Percentiles rank a stretch among this genome's conserved stretches.
These are phyloP conservation scores for Martensiomyces pterosporus DNA, from an alignment of 192 early-diverging fungal species.

Conservation along the genomic window DNA sequence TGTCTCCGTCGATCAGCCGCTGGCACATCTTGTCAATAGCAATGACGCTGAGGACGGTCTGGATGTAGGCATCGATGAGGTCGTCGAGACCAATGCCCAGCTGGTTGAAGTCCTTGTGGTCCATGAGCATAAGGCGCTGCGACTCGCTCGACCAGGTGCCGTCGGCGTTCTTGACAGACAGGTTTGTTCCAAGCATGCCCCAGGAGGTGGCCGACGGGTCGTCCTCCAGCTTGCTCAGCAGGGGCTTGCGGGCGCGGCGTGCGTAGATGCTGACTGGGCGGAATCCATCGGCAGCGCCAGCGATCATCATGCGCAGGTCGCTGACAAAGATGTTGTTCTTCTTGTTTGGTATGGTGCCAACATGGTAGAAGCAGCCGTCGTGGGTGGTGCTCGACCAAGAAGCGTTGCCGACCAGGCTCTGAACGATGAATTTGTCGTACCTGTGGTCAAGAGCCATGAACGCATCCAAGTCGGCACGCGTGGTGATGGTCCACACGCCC, in stretches of 20 bases:
- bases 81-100: constrained; percentile 81
- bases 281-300: constrained; percentile 71
- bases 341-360: constrained; percentile 88
- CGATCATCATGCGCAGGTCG: constrained; percentile 85
- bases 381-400: constrained; percentile 73
- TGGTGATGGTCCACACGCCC: constrained; percentile 89
- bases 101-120: constrained; percentile 87
- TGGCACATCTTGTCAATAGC: constrained; percentile 79
- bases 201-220: constrained; percentile 58
- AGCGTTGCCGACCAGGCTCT: constrained; percentile 82
- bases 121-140: constrained; percentile 79
- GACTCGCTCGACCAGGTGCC: constrained; percentile 82
- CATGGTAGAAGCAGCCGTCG: constrained; percentile 81
- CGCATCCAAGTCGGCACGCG: constrained; percentile 61
- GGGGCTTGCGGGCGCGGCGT: constrained; percentile 67
- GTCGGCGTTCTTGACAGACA: constrained; percentile 70
- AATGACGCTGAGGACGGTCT: constrained; percentile 79
- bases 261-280: constrained; percentile 80
- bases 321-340: constrained; percentile 81
- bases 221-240: constrained; percentile 55
- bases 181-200: constrained; percentile 90
- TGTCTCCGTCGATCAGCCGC: constrained; percentile 50
- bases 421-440: constrained; percentile 91
- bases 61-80: constrained; percentile 84
- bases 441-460: constrained; percentile 76